Evolutionary conservation across 164 flowering plant species (phyloP).

Genomic region (Nymphaea colorata): DNA sequence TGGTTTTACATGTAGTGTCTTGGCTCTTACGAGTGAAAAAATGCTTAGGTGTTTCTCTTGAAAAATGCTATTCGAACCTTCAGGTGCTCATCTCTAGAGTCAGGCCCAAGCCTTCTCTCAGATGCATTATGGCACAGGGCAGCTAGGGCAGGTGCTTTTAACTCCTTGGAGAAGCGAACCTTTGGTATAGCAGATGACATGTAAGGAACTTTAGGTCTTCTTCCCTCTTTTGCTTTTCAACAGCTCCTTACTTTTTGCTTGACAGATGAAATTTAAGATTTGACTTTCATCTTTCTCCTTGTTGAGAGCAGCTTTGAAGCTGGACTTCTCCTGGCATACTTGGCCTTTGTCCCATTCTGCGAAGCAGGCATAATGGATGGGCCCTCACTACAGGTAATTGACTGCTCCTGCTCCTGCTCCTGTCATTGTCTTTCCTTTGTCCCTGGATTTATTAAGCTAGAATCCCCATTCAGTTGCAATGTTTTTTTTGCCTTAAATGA

Average conservation of each 20-base stretch:
- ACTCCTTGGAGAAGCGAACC: conserved; percentile 62
- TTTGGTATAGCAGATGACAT: conserved; percentile 96
- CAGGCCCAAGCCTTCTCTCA: conserved; percentile 35
- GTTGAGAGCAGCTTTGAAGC: conserved; percentile 67
- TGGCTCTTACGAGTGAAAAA: too few species aligned
- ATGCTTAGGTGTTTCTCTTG: too few species aligned
- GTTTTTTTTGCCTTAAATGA: not conserved
- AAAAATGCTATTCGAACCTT: not conserved
- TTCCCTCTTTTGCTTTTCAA: too few species aligned
- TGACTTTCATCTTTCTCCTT: too few species aligned
- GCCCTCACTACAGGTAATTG: conserved; percentile 71
- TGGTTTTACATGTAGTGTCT: too few species aligned
- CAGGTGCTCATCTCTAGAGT: conserved; percentile 50
- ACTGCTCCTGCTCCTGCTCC: not conserved
- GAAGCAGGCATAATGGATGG: conserved; percentile 82
- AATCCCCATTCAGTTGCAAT: too few species aligned
- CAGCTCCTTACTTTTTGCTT: too few species aligned
- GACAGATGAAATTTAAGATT: too few species aligned
- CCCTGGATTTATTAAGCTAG: too few species aligned
- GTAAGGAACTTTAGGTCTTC: conserved; percentile 18
- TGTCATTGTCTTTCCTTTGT: too few species aligned
- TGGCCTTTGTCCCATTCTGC: conserved; percentile 91
- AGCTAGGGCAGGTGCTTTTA: conserved; percentile 60
- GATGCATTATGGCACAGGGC: conserved; percentile 91
- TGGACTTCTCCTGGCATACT: conserved; percentile 80